These are phyloP conservation scores for Asterophora lycoperdoides DNA, from an alignment of 768 basidiomycete species.

Conservation along the genomic window DNA sequence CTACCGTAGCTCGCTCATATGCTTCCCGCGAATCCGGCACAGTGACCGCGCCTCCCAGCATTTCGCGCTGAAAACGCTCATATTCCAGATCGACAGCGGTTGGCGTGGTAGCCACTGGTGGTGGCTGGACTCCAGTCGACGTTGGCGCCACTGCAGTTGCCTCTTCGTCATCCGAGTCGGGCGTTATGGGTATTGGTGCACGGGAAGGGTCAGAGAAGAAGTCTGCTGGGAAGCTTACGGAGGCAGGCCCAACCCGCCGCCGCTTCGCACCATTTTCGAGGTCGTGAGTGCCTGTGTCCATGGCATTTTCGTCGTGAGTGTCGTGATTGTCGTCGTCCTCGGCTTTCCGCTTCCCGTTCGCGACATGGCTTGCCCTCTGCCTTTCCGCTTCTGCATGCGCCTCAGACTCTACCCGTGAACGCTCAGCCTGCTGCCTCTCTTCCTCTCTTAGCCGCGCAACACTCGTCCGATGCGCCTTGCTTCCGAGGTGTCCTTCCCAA, in stretches of 20 bases:
- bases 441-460: constrained; percentile 56
- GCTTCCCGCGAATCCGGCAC: constrained; percentile 41
- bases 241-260: constrained; percentile 13
- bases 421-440: constrained; percentile 33
- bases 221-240: constrained; percentile 50
- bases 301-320: constrained; percentile 8
- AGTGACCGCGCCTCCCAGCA: constrained; percentile 35
- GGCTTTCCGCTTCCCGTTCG: constrained; percentile 27
- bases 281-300: constrained; percentile 24
- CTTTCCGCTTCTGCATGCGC: constrained; percentile 20
- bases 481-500: constrained; percentile 86
- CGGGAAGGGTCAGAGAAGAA: constrained; percentile 80
- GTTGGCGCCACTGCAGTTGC: constrained; percentile 23
- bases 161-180: constrained; percentile 42
- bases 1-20: constrained; percentile 66
- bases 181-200: constrained; percentile 33
- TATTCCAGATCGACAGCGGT: constrained; percentile 64
- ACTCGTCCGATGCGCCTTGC: constrained; percentile 71
- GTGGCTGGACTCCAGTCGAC: constrained; percentile 5
- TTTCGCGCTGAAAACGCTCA: constrained; percentile 63
- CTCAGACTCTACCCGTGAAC: constrained; percentile 31
- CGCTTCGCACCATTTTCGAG: constrained; percentile 17
- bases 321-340: constrained; percentile 8
- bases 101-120: constrained; percentile 17
- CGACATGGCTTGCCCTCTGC: constrained; percentile 9